Evolutionary conservation across 306 rosid species (phyloP).

Genomic region (Lathyrus tuberosus): DNA sequence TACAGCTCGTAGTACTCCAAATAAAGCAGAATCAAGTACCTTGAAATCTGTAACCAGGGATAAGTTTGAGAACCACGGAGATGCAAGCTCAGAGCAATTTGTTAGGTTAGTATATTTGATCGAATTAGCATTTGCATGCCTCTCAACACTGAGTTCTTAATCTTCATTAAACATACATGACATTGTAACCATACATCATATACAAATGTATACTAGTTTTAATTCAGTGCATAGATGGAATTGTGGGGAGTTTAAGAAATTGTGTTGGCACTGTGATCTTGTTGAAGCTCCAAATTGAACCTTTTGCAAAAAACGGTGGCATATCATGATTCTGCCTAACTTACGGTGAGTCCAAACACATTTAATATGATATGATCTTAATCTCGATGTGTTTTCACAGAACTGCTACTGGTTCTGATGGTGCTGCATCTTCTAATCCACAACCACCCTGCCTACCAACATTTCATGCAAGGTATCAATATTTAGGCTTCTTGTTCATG

Average conservation of each 20-base stretch:
- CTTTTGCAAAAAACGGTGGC: too few species aligned
- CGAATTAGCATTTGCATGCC: slow-evolving; percentile 6
- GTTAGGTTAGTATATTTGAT: slow-evolving; percentile 58
- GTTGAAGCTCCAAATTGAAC: too few species aligned
- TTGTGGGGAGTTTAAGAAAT: too few species aligned
- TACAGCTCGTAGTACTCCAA: slow-evolving; percentile 40
- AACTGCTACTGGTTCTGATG: slow-evolving; percentile 64
- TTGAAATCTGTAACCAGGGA: slow-evolving; percentile 42
- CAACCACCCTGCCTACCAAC: slow-evolving; percentile 74
- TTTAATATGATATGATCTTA: slow-evolving; percentile 8
- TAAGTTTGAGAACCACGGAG: slow-evolving; percentile 40
- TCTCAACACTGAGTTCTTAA: slow-evolving; percentile 13
- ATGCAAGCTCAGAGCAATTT: slow-evolving; percentile 54
- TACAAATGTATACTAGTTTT: too few species aligned
- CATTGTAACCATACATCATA: slow-evolving; percentile 24
- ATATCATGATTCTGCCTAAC: too few species aligned
- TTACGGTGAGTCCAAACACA: too few species aligned
- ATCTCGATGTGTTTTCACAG: slow-evolving; percentile 48
- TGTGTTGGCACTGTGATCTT: too few species aligned
- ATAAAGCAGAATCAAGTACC: slow-evolving; percentile 37
- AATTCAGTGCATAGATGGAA: too few species aligned
- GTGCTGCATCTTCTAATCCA: slow-evolving; percentile 60
- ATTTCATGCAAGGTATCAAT: slow-evolving; percentile 95
- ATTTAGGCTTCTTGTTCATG: slow-evolving; percentile 14
- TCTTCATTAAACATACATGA: not conserved